phyloP scores from a whole-genome alignment of 2,329 filamentous ascomycete species.

The Thielaviopsis populi region DNA sequence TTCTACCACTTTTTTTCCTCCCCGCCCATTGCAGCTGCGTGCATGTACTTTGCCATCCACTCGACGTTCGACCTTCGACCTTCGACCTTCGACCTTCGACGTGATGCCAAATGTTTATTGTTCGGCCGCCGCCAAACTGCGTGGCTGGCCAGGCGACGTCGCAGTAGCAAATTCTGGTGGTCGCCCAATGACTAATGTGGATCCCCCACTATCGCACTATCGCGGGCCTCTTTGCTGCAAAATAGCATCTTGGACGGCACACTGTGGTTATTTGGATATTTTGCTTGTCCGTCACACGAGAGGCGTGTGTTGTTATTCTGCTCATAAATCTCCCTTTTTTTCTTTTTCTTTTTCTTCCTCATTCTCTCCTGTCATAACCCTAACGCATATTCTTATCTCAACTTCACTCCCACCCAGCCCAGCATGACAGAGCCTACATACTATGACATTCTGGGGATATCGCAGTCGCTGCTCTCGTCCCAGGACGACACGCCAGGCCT shows the following conservation, averaged over 20 bases:
- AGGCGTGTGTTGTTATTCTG: neutral
- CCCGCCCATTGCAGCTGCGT: neutral
- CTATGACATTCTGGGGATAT: slow-evolving; percentile 46
- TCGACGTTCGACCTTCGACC: no score
- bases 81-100: no score
- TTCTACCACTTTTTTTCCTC: slow-evolving; percentile 7
- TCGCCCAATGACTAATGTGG: slow-evolving; percentile 7
- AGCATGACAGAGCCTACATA: slow-evolving; percentile 30
- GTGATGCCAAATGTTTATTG: no score
- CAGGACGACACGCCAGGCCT: slow-evolving; percentile 30
- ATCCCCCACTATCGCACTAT: slow-evolving; percentile 5
- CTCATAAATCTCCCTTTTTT: neutral
- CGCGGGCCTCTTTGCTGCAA: neutral
- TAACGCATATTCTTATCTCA: neutral
- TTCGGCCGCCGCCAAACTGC: no score
- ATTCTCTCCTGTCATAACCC: neutral
- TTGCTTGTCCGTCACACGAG: neutral
- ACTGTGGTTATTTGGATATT: neutral
- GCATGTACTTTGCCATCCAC: neutral
- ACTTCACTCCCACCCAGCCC: neutral
- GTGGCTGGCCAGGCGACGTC: neutral
- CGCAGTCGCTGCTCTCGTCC: slow-evolving; percentile 32
- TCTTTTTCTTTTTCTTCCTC: neutral
- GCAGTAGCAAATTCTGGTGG: neutral
- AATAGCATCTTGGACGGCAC: neutral